These are phyloP conservation scores for Paralagenidium karlingii DNA, from an alignment of 352 stramenopile genomes.

Conservation along the genomic window DNA sequence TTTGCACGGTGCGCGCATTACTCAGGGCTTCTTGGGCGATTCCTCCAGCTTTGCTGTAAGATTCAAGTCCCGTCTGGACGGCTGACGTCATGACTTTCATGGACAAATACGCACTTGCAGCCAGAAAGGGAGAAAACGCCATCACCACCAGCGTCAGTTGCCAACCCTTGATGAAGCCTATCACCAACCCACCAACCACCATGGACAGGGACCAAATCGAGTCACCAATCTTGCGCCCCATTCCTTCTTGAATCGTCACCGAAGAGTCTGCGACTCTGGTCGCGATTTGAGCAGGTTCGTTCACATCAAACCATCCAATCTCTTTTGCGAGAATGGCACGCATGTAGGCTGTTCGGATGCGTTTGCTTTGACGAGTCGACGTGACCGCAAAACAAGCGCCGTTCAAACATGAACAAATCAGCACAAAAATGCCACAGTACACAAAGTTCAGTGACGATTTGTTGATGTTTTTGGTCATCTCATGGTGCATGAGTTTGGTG, in stretches of 20 bases:
- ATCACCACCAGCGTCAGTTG: constrained; percentile 49
- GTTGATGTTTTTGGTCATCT: too few species aligned
- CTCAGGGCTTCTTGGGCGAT: constrained; percentile 56
- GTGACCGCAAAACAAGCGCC: constrained; percentile 42
- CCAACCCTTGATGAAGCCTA: constrained; percentile 57
- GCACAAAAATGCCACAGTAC: constrained; percentile 9
- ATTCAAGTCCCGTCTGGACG: constrained; percentile 34
- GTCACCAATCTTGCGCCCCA: constrained; percentile 44
- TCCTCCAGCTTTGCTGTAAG: constrained; percentile 46
- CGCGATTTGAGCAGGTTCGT: constrained; percentile 29
- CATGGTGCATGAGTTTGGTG: too few species aligned
- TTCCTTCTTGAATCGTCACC: constrained; percentile 48
- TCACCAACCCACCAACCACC: constrained; percentile 42
- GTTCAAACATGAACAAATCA: constrained; percentile 23
- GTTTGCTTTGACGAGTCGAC: constrained; percentile 41
- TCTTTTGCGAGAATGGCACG: constrained; percentile 42
- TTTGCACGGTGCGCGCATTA: constrained; percentile 67
- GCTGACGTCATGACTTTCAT: constrained; percentile 36
- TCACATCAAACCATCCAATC: constrained; percentile 60
- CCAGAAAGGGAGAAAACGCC: constrained; percentile 48
- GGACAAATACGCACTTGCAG: constrained; percentile 23
- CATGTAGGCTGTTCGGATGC: constrained; percentile 38
- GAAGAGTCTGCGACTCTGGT: constrained; percentile 17
- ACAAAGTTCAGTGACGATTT: constrained; percentile 14
- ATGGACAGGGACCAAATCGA: constrained; percentile 44